Conservation (phyloP, 2,329 filamentous ascomycete genomes). For the Ophiosphaerella korrae region DNA sequence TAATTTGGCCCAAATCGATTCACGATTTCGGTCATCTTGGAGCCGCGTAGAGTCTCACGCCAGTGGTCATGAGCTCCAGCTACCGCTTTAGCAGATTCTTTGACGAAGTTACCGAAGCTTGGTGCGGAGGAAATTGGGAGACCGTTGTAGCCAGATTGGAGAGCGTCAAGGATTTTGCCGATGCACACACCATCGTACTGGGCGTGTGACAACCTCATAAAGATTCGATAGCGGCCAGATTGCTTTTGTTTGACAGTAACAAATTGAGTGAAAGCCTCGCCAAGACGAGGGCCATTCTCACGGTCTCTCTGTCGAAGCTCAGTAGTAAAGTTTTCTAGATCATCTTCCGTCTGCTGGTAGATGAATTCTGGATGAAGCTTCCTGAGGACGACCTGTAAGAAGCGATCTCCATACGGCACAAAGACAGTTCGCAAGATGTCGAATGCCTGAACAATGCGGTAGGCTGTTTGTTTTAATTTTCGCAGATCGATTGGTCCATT, state of each 20-base stretch:
- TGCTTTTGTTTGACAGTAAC: constrained; percentile 39
- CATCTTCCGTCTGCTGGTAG: constrained; percentile 36
- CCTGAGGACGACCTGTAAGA: constrained; percentile 40
- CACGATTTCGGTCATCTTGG: constrained; percentile 44
- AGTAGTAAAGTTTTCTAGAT: constrained; percentile 35
- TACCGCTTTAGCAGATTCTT: constrained; percentile 34
- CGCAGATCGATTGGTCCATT: constrained; percentile 36
- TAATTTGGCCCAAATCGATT: constrained; percentile 41
- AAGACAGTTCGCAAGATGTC: constrained; percentile 45
- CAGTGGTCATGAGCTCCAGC: constrained; percentile 39
- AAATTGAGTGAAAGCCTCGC: constrained; percentile 40
- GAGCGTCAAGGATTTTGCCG: constrained; percentile 33
- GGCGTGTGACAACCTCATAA: constrained; percentile 42
- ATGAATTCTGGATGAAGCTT: constrained; percentile 40
- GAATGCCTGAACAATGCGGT: constrained; percentile 39
- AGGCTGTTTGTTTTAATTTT: constrained; percentile 38
- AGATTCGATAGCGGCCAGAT: constrained; percentile 33
- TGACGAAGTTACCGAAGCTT: constrained; percentile 39
- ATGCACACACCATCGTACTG: constrained; percentile 44
- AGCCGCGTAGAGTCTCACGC: constrained; percentile 37
- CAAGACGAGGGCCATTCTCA: constrained; percentile 35
- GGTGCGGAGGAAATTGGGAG: constrained; percentile 38
- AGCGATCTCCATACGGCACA: constrained; percentile 39
- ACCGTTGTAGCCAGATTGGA: constrained; percentile 40
- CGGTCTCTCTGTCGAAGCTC: constrained; percentile 36